Base-by-base conservation (phyloP, 2,329 filamentous ascomycete species). In the Penicillium nordicum region DNA sequence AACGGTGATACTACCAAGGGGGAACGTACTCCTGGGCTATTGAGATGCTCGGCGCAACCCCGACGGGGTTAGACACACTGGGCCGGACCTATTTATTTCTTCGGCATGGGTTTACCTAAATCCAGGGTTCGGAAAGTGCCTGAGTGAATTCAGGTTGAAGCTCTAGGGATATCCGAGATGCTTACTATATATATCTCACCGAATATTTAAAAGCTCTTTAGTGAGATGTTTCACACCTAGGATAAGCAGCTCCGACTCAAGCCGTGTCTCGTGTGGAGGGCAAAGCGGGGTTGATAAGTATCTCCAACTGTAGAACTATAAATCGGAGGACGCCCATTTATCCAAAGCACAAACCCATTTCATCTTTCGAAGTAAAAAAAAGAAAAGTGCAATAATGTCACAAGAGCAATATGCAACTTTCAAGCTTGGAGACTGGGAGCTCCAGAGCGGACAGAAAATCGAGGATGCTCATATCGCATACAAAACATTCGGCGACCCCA, bases 381-480 rank as follows among this genome's bases (percentile, higher is more conserved):
- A 6, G n/a, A 38, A 21, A 38, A 2, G 1, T 3, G 11, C 34
- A 5, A 56, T 18, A 1, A 69, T 68, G 67, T 46, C 63, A 8
- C 34, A 59, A 21, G 41, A 65, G 8, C 18, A 43, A 25, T 80
- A 76, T 61, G 68, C 83, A 52, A 82, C 72, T 2, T 88, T 81
- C 67, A 71, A 80, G 25, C 78, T 90, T 0, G 87, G 87, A 18
- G 81, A 88, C 72, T 89, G 88, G 76, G 74, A 80, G 58, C 82
- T 92, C 3, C 82, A 88, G 66, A 85, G 81, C 27, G 87, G 88
- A 38, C 78, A 77, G n/a, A 78, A 74, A 6, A 79, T 92, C 18
- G 79, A 81, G 1, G 71, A 83, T 62, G 89, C 89, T 1, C 82
- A 83, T 66, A 84, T 93, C 52, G 88, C 88, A 16, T 93, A 90